A percentile compares a stretch with the other conserved stretches of the same genome.
phyloP scores from a whole-genome alignment of 108 stramenopile species.

The Hondaea fermentalgiana region DNA sequence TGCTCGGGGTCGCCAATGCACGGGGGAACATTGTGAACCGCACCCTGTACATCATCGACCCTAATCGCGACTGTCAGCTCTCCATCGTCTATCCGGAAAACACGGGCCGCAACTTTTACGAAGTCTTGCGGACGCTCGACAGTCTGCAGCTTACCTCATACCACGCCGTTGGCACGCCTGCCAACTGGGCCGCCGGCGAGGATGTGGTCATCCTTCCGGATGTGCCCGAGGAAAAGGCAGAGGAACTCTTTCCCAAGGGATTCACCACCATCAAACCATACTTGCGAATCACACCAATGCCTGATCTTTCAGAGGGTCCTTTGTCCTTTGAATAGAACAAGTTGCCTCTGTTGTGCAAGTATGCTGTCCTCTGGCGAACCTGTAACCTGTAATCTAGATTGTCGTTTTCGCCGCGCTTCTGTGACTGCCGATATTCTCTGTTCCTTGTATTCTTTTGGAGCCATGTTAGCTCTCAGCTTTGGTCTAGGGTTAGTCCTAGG shows the following conservation, averaged over 20 bases:
- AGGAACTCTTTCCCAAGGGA: conserved; percentile 7
- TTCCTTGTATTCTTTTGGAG: no score
- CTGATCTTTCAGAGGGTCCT: not conserved
- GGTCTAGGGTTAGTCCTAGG: no score
- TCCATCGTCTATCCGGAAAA: conserved; percentile 68
- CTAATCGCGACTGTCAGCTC: conserved; percentile 68
- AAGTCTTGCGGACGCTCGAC: conserved; percentile 64
- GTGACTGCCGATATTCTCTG: no score
- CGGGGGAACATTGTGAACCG: conserved; percentile 59
- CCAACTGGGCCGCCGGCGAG: conserved; percentile 56
- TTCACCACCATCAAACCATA: conserved; percentile 19
- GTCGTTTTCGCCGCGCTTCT: no score
- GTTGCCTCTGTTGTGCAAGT: no score
- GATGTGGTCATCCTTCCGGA: conserved; percentile 10
- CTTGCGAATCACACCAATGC: conserved; percentile 17
- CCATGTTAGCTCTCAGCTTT: no score
- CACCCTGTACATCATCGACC: conserved; percentile 67
- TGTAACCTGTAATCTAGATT: no score
- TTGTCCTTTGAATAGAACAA: not conserved
- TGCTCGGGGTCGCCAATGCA: conserved; percentile 50
- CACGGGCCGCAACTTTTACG: conserved; percentile 71
- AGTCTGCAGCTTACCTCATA: conserved; percentile 57
- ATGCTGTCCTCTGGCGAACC: no score
- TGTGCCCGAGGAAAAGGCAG: not conserved
- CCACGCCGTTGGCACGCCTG: conserved; percentile 60